These are phyloP conservation scores for Phaeoacremonium minimum DNA, from an alignment of 2,329 filamentous ascomycete genomes.

Conservation along the genomic window DNA sequence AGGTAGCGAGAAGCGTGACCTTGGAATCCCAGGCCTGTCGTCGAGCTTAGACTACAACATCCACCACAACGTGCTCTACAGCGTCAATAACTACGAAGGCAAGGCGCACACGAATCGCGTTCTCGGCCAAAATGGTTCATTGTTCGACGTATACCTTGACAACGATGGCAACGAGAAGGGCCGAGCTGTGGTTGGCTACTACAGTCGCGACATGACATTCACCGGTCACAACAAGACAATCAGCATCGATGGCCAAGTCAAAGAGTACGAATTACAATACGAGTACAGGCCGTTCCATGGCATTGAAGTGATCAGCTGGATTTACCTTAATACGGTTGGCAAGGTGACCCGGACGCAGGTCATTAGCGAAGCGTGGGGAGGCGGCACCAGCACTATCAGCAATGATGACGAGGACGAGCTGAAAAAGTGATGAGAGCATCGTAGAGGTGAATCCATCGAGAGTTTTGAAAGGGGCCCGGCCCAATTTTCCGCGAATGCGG, in stretches of 20 bases:
- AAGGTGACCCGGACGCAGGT: slow-evolving; percentile 45
- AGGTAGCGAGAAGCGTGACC: slow-evolving; percentile 15
- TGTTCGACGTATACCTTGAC: slow-evolving; percentile 49
- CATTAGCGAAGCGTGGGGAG: slow-evolving; percentile 46
- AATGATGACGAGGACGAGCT: slow-evolving; percentile 22
- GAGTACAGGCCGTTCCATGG: slow-evolving; percentile 46
- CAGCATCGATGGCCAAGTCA: slow-evolving; percentile 33
- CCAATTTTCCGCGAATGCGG: no score
- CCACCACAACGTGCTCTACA: slow-evolving; percentile 55
- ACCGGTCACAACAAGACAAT: slow-evolving; percentile 47
- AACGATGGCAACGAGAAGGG: slow-evolving; percentile 44
- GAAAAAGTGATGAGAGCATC: no score
- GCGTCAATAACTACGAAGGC: slow-evolving; percentile 55
- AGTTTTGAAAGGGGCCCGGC: no score
- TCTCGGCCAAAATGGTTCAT: slow-evolving; percentile 48
- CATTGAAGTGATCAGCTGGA: slow-evolving; percentile 37
- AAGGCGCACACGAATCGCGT: slow-evolving; percentile 52
- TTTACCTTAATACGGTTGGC: slow-evolving; percentile 42
- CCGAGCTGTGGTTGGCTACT: slow-evolving; percentile 40
- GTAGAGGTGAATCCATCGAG: no score
- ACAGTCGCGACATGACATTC: slow-evolving; percentile 47
- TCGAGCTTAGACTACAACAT: slow-evolving; percentile 47
- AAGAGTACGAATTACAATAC: slow-evolving; percentile 48
- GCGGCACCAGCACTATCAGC: slow-evolving; percentile 46
- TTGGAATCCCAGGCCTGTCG: no score